phyloP scores from a whole-genome alignment of 2,329 filamentous ascomycete species.

The Harringtonia aguacate region DNA sequence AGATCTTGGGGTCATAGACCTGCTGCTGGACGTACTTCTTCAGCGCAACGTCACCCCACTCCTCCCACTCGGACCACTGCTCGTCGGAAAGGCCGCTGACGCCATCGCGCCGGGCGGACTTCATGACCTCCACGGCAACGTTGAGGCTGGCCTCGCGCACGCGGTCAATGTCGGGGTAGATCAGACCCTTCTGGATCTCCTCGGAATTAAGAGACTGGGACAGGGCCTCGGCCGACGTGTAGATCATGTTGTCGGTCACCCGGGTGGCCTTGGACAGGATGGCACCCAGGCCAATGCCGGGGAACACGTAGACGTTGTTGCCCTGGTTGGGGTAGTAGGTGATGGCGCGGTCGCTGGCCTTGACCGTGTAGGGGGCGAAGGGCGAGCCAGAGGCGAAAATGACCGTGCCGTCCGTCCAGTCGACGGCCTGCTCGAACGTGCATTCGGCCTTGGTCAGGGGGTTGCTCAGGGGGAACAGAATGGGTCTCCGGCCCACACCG shows the following conservation, averaged over 20 bases:
- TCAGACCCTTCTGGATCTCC: conserved; percentile 71
- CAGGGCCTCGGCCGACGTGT: conserved; percentile 78
- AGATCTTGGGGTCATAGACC: conserved; percentile 45
- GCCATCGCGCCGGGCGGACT: conserved; percentile 72
- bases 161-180: conserved; percentile 85
- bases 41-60: conserved; percentile 55
- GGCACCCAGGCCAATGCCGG: conserved; percentile 84
- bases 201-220: conserved; percentile 67
- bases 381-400: conserved; percentile 95
- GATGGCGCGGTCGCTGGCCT: conserved; percentile 46
- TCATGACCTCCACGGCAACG: conserved; percentile 88
- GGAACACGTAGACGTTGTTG: conserved; percentile 90
- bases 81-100: conserved; percentile 59
- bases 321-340: conserved; percentile 75
- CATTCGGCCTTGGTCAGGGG: conserved; percentile 95
- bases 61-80: conserved; percentile 63
- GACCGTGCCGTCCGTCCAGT: conserved; percentile 80
- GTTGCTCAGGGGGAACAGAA: conserved; percentile 95
- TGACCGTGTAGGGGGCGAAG: conserved; percentile 63
- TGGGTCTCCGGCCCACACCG: conserved; percentile 64
- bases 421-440: conserved; percentile 87
- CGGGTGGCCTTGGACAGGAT: conserved; percentile 82
- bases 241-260: conserved; percentile 93
- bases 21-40: conserved; percentile 48
- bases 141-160: conserved; percentile 82